These are phyloP conservation scores for Lasiosphaeriaceae sp. DNA, from an alignment of 495 filamentous ascomycete species.

Conservation along the genomic window DNA sequence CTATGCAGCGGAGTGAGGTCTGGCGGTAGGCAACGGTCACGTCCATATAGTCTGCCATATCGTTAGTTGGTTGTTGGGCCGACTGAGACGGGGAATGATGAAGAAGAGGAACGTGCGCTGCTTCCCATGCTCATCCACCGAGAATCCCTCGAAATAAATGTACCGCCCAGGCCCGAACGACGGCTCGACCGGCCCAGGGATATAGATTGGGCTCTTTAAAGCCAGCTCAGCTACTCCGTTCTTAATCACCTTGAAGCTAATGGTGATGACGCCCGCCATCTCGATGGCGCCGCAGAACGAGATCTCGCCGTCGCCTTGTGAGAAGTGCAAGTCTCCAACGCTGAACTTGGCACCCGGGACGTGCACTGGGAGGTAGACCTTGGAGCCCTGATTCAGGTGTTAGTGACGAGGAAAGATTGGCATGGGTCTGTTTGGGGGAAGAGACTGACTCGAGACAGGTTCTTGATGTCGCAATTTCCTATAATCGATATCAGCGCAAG, in stretches of 20 bases:
- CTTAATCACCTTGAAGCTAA: constrained; percentile 89
- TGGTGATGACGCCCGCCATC: constrained; percentile 90
- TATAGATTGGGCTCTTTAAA: constrained; percentile 84
- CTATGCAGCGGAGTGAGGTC: constrained; percentile 73
- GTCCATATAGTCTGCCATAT: constrained; percentile 67
- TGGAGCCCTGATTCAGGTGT: constrained; percentile 66
- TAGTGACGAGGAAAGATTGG: too few relatives aligned
- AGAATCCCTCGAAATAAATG: constrained; percentile 93
- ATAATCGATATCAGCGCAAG: constrained; percentile 27
- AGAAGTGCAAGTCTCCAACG: constrained; percentile 90
- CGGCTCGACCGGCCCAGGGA: constrained; percentile 88
- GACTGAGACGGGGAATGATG: background rate
- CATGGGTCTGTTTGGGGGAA: background rate
- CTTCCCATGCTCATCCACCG: constrained; percentile 84
- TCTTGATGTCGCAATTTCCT: constrained; percentile 88
- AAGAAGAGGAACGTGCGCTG: constrained; percentile 47
- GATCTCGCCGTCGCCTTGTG: constrained; percentile 89
- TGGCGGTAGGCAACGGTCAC: constrained; percentile 90
- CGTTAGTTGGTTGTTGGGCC: background rate
- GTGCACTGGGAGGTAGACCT: constrained; percentile 82
- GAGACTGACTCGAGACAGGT: constrained; percentile 39
- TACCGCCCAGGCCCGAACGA: constrained; percentile 82
- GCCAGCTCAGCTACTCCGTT: constrained; percentile 70
- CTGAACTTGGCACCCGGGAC: constrained; percentile 87
- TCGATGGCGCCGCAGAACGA: constrained; percentile 96